These are phyloP conservation scores for Phaffia tasmanica DNA, from an alignment of 768 basidiomycete species.

Conservation along the genomic window DNA sequence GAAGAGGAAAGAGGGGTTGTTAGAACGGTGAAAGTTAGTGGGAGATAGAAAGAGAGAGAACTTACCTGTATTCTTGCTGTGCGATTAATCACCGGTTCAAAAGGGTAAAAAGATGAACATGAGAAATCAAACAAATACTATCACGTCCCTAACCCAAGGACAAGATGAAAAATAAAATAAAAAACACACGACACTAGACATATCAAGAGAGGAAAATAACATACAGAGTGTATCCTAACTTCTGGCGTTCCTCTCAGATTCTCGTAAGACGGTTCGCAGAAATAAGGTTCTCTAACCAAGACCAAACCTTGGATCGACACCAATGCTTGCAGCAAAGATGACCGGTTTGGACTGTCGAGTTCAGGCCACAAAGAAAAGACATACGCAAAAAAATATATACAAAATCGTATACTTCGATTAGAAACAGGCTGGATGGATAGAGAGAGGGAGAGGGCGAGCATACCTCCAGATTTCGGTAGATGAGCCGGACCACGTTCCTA, in stretches of 20 bases:
- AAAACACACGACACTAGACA: neutral
- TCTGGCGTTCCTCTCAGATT: slow-evolving; percentile 67
- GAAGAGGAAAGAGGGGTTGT: neutral
- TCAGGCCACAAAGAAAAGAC: slow-evolving; percentile 8
- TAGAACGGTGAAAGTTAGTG: neutral
- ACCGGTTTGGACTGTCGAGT: slow-evolving; percentile 48
- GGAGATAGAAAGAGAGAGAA: neutral
- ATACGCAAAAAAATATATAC: neutral
- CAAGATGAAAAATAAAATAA: neutral
- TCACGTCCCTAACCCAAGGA: neutral
- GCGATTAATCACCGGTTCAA: slow-evolving; percentile 16
- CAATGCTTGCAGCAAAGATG: slow-evolving; percentile 78
- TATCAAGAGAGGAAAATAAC: too few relatives aligned
- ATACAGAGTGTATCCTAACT: too few relatives aligned
- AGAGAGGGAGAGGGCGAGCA: slow-evolving; percentile 16
- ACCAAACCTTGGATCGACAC: slow-evolving; percentile 92
- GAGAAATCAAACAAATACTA: too few relatives aligned
- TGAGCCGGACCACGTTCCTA: slow-evolving; percentile 87
- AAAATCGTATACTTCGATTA: too few relatives aligned
- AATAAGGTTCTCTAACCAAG: slow-evolving; percentile 85
- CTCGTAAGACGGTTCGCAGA: slow-evolving; percentile 86
- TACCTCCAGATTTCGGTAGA: slow-evolving; percentile 70
- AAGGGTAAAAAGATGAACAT: neutral
- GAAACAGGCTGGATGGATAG: neutral
- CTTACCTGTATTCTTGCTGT: slow-evolving; percentile 17